These are phyloP conservation scores for Margaritispora aquatica DNA, from an alignment of 495 filamentous ascomycete species.

Conservation along the genomic window DNA sequence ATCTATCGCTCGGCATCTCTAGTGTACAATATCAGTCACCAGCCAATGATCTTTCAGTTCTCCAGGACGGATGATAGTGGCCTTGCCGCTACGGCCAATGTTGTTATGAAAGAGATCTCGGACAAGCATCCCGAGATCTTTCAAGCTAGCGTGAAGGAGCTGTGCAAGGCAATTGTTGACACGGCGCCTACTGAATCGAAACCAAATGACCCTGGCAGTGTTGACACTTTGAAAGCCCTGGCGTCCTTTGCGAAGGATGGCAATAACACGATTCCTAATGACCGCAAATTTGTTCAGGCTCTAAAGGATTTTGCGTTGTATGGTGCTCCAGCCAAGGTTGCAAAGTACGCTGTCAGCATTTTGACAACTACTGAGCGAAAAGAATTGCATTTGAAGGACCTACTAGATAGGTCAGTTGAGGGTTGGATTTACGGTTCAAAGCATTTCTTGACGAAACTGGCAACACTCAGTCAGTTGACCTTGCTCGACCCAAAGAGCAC, in stretches of 20 bases:
- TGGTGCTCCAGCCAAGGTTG: constrained; percentile 73
- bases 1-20: constrained; percentile 78
- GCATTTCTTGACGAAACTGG: constrained; percentile 78
- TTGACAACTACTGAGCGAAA: constrained; percentile 77
- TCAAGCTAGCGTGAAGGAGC: constrained; percentile 84
- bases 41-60: constrained; percentile 81
- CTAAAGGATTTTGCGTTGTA: constrained; percentile 74
- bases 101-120: constrained; percentile 90
- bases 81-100: constrained; percentile 73
- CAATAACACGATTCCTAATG: constrained; percentile 75
- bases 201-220: constrained; percentile 58
- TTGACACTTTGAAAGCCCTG: constrained; percentile 89
- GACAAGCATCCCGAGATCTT: constrained; percentile 81
- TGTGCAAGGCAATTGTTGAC: constrained; percentile 77
- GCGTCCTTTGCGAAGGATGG: constrained; percentile 77
- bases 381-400: constrained; percentile 80
- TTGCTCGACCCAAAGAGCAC: constrained; percentile 68
- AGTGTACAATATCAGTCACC: constrained; percentile 89
- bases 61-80: constrained; percentile 74
- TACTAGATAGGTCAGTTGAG: constrained; percentile 66
- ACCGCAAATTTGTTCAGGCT: constrained; percentile 77
- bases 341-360: constrained; percentile 90
- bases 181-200: constrained; percentile 66
- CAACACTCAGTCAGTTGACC: constrained; percentile 75
- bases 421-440: constrained; percentile 70